Base-by-base conservation (phyloP, 805 yeast species). In the Candida maesae region DNA sequence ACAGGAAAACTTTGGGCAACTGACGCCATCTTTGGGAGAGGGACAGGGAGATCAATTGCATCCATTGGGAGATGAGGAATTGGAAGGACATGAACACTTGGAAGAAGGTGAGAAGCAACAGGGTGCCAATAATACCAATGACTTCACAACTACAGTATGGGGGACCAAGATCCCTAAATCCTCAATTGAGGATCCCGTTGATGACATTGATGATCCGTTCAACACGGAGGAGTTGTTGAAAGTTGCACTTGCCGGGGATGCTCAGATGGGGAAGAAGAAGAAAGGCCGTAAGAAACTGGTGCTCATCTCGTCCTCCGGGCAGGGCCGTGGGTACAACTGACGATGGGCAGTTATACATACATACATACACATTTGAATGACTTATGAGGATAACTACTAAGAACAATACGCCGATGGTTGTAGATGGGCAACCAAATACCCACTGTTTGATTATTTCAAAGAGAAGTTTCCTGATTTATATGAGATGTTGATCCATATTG, bases 111-210 rank as follows among this genome's bases (percentile, higher is more conserved):
- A 35, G 7, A 27, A 30, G 27, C 38, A 48, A 14, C 35, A 36
- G 4, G 36, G 37, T 9, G 19, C n/a, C n/a, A 20, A 21, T 21
- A 10, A 7, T 21, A 10, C n/a, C 12, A n/a, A n/a, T 14, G 60
- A 60, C 11, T 63, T 56, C 40, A 66, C 68, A 29, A 74, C 77
- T 1, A 81, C 93, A 0, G 78, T 85, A 3, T 85, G 95, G 95
- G 95, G 95, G 0, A 84, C 93, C 0, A 59, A 61, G 24, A 61
- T 60, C 11, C 64, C 47, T 56, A 55, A 47, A 19, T 13, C 41
- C 3, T 56, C 44, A 39, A 56, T 46, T 26, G 66, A 58, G 16
- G 62, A 63, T 36, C 55, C 60, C 27, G 51, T 52, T 11, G 65
- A 52, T 3, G 58, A 49, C 30, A 61, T 52, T 50, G 50, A 47